A percentile compares a stretch with the other conserved stretches of the same genome.
Evolutionary conservation across 257 asterid genomes (phyloP).

Genomic region (Solanum stenotomum): DNA sequence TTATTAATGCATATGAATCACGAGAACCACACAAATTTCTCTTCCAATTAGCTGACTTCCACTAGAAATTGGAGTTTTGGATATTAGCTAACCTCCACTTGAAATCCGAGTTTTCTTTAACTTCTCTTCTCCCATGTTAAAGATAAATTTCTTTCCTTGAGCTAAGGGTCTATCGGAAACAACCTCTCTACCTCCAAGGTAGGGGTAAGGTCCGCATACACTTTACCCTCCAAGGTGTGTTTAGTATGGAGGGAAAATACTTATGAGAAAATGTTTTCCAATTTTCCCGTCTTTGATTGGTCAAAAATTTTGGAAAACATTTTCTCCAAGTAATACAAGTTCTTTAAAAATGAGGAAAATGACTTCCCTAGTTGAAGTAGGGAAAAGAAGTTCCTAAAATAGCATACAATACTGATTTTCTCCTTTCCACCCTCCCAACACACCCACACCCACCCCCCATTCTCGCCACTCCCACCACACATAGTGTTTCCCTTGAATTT

Average conservation of each 20-base stretch:
- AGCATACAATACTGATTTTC: neutral
- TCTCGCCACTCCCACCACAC: neutral
- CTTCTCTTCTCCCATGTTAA: neutral
- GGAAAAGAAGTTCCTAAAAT: neutral
- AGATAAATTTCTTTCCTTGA: neutral
- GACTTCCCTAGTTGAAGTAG: neutral
- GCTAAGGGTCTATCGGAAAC: neutral
- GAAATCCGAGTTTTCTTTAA: neutral
- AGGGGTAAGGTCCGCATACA: neutral
- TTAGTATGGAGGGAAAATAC: neutral
- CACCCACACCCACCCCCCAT: neutral
- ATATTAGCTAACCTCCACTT: neutral
- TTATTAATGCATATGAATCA: neutral
- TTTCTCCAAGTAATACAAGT: neutral
- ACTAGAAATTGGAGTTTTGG: neutral
- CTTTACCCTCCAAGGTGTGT: neutral
- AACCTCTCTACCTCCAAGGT: neutral
- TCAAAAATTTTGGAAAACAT: neutral
- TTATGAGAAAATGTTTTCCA: neutral
- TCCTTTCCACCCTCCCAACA: neutral
- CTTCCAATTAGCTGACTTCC: neutral
- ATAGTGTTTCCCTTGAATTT: neutral
- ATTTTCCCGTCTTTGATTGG: neutral
- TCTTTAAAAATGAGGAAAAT: neutral
- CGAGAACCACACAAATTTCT: neutral